Evolutionary conservation across 805 yeast species (phyloP), one percentile per base, ranked within the genome.

Genomic region (Candida endomychidarum): DNA sequence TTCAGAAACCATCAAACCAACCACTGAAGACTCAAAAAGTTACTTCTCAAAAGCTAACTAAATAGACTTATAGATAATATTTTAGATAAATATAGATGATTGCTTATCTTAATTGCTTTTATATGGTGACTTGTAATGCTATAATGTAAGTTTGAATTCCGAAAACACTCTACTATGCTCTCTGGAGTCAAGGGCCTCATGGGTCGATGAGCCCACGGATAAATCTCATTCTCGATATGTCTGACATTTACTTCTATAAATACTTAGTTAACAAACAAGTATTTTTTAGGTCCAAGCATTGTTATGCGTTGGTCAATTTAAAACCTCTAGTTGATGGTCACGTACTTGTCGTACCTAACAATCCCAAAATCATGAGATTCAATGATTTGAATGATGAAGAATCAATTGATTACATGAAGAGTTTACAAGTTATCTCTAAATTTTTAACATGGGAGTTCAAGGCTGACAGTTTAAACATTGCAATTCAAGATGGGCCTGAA

Each of bases 271-370:
- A 72, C 31, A 61, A 69, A 4, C 86, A 81, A 50, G 84, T 81
- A 19, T 66, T 66, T 46, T 80, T 74, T 71, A 68, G 67, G 47
- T 72, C 95, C 2, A 72, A 75, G 43, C 69, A 75, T 58, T 75
- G 93, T 1, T 95, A 71, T 65, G 97, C 96, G 0, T 62, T 93
- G 34, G 99, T 95, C 19, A 93, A 93, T 58, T 60, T 95, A 37
- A 87, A 87, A 59, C 99, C 99, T 0, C 67, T 95, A 37, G 86
- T 88, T 0, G 93, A 96, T 0, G 99, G 99, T 1, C 99, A 93
- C 65, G 91, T 89, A 0, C 69, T 93, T 10, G 80, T 93, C 9
- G 91, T 89, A 4, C 98, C 98, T 1, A 58, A 77, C n/a, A 65
- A 97, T 33, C 67, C 70, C 12, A 48, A 53, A 0, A 88, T 82